A percentile compares a stretch with the other conserved stretches of the same genome.
Conservation (phyloP, 2,329 filamentous ascomycete genomes). For the Penicillium sp. region DNA sequence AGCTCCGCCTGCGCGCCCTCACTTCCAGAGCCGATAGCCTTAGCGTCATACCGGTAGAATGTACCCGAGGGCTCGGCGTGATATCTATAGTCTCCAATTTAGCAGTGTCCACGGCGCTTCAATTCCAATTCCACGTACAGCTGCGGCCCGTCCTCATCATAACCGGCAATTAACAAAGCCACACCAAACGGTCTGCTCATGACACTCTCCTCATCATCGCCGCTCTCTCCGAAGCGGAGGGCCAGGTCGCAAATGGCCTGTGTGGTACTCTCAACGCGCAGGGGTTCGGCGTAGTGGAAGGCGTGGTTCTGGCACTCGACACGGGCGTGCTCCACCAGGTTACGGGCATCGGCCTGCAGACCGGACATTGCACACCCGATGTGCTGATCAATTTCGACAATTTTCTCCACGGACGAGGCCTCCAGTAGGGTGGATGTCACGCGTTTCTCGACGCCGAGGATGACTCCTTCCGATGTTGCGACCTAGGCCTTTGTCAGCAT, state of each 20-base stretch:
- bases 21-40: slow-evolving; percentile 94
- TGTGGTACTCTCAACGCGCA: slow-evolving; percentile 95
- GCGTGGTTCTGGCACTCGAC: slow-evolving; percentile 96
- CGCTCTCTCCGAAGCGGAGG: slow-evolving; percentile 92
- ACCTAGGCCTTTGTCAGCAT: slow-evolving; percentile 48
- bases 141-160: slow-evolving; percentile 93
- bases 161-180: slow-evolving; percentile 90
- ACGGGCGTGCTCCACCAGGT: slow-evolving; percentile 96
- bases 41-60: slow-evolving; percentile 98
- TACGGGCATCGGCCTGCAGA: slow-evolving; percentile 92
- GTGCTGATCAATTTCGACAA: slow-evolving; percentile 98
- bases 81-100: slow-evolving; percentile 53
- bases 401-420: slow-evolving; percentile 97
- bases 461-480: slow-evolving; percentile 88
- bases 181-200: slow-evolving; percentile 98
- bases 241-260: slow-evolving; percentile 98
- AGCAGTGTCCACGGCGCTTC: not conserved
- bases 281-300: slow-evolving; percentile 95
- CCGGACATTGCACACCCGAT: slow-evolving; percentile 99
- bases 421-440: slow-evolving; percentile 96
- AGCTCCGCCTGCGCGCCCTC: slow-evolving; percentile 97
- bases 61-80: slow-evolving; percentile 97
- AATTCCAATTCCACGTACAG: slow-evolving; percentile 53
- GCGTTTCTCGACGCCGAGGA: slow-evolving; percentile 97
- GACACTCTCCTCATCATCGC: slow-evolving; percentile 95